These are phyloP conservation scores for Ganoderma resinaceum DNA, from an alignment of 1,284 basidiomycete species.

Conservation along the genomic window DNA sequence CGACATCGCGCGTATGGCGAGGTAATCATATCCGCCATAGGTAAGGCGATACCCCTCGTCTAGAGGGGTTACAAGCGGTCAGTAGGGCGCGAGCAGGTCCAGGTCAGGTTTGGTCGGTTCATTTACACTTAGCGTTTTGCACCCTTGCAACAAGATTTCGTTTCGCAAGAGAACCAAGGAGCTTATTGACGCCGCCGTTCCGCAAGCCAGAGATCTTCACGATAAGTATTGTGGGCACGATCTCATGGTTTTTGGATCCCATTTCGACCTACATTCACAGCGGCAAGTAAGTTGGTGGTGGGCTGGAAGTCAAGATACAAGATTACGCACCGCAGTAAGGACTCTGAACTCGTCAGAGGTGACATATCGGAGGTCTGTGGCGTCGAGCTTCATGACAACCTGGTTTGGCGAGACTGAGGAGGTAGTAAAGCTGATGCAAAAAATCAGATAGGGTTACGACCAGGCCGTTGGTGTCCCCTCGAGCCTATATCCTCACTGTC, in stretches of 20 bases:
- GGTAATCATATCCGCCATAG: constrained; percentile 97
- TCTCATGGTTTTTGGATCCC: constrained; percentile 97
- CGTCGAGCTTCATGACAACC: constrained; percentile 87
- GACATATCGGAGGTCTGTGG: constrained; percentile 94
- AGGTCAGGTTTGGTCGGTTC: neutral
- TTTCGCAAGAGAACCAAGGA: constrained; percentile 90
- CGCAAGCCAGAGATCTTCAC: constrained; percentile 92
- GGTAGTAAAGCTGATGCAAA: neutral
- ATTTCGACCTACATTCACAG: constrained; percentile 80
- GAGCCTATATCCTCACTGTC: neutral
- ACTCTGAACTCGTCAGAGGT: constrained; percentile 94
- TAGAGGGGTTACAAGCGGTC: constrained; percentile 41
- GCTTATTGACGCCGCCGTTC: constrained; percentile 93
- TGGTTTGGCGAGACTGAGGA: neutral
- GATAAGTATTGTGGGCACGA: constrained; percentile 90
- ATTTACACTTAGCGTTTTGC: constrained; percentile 89
- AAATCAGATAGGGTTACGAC: neutral
- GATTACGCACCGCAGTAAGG: constrained; percentile 80
- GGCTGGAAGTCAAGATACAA: constrained; percentile 10
- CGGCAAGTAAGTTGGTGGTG: neutral
- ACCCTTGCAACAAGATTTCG: constrained; percentile 90
- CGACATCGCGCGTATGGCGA: constrained; percentile 93
- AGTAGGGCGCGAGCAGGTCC: constrained; percentile 1
- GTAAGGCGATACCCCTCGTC: constrained; percentile 98
- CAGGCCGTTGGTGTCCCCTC: no score